Evolutionary conservation across 441 rosid species (phyloP).

Genomic region (Rhodomyrtus psidioides): DNA sequence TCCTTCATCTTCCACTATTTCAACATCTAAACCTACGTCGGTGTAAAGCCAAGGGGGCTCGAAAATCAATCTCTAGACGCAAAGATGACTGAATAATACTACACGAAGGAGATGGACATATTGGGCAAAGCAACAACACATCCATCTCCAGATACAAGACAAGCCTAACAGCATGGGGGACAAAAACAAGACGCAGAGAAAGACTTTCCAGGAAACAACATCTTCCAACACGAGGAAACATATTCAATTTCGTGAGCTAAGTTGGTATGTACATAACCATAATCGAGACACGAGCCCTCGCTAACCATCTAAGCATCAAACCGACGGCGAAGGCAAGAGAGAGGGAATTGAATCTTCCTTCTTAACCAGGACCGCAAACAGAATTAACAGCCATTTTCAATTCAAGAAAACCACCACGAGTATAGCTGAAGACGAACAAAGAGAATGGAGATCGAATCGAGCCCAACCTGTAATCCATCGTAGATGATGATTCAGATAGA

Average conservation of each 20-base stretch:
- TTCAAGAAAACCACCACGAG: not conserved
- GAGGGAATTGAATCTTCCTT: not conserved
- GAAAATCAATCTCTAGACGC: not conserved
- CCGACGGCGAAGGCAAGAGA: not conserved
- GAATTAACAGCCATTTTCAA: not conserved
- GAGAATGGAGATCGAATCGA: not conserved
- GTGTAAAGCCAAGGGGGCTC: not conserved
- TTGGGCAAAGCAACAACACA: not conserved
- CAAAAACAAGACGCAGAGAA: not conserved
- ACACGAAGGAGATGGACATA: not conserved
- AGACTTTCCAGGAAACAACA: not conserved
- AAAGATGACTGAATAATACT: not conserved
- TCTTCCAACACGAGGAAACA: not conserved
- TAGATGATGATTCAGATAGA: not conserved
- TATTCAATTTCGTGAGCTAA: not conserved
- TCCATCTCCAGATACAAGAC: not conserved
- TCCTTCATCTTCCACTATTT: not conserved
- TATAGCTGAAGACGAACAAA: not conserved
- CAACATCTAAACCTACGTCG: not conserved
- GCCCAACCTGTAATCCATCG: not conserved
- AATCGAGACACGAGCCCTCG: not conserved
- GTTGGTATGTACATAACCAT: not conserved
- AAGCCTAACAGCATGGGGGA: not conserved
- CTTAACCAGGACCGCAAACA: not conserved
- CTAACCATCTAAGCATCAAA: not conserved